These are phyloP conservation scores for Epichloe festucae DNA, from an alignment of 2,329 filamentous ascomycete species.

Conservation along the genomic window DNA sequence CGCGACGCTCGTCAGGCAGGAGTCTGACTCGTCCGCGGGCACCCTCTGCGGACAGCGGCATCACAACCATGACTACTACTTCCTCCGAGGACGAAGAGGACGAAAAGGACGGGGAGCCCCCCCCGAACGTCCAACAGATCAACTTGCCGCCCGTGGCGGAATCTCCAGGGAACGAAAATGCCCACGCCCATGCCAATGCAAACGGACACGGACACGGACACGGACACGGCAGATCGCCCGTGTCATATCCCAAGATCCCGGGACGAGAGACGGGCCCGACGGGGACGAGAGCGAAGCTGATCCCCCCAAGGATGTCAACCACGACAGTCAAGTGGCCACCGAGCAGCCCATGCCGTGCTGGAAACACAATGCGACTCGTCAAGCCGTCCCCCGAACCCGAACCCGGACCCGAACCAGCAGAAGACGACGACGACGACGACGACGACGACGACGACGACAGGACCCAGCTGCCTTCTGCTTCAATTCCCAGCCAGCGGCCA, in stretches of 20 bases:
- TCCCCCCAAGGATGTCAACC: constrained; percentile 20
- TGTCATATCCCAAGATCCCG: constrained; percentile 18
- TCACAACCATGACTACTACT: constrained; percentile 17
- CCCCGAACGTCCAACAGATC: constrained; percentile 12
- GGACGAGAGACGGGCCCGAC: constrained; percentile 8
- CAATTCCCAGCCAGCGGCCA: neutral
- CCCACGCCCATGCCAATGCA: neutral
- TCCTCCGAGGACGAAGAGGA: constrained; percentile 15
- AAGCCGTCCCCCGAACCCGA: constrained; percentile 18
- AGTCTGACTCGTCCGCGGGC: constrained; percentile 13
- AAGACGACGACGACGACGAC: constrained; percentile 9
- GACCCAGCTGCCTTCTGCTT: constrained; percentile 5
- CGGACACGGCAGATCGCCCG: constrained; percentile 16
- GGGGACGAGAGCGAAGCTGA: constrained; percentile 11
- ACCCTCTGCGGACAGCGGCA: constrained; percentile 20
- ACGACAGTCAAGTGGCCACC: neutral
- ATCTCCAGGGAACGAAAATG: constrained; percentile 23
- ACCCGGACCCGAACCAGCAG: constrained; percentile 9
- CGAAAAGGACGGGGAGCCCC: constrained; percentile 9
- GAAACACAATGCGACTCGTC: constrained; percentile 23
- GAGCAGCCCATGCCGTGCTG: neutral
- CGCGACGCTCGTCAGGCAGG: constrained; percentile 10
- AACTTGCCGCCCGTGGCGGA: constrained; percentile 37
- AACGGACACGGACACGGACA: constrained; percentile 4
- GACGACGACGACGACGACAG: constrained; percentile 9